A percentile compares a stretch with the other conserved stretches of the same genome.
phyloP scores from a whole-genome alignment of 345 rosid genomes.

The Arabis hirsuta region DNA sequence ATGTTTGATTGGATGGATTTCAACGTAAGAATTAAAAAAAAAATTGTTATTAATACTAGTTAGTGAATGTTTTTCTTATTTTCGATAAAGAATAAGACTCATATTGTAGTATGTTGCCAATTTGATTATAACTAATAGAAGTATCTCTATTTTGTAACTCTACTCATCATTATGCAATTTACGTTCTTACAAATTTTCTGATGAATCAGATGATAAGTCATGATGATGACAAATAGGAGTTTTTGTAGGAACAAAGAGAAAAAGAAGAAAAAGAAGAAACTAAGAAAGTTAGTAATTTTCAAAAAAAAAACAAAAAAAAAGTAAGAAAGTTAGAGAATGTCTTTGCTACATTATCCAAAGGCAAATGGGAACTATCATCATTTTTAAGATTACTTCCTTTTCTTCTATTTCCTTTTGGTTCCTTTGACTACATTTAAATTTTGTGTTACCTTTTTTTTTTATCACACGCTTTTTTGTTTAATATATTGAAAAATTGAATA shows the following conservation, averaged over 20 bases:
- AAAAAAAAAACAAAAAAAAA: neutral
- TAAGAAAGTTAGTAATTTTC: neutral
- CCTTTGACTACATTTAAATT: constrained; percentile 13
- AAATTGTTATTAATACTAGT: neutral
- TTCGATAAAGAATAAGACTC: neutral
- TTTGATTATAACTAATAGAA: neutral
- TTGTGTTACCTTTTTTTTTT: neutral
- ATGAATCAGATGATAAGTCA: neutral
- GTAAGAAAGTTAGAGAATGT: constrained; percentile 13
- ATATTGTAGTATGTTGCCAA: neutral
- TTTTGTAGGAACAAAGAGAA: neutral
- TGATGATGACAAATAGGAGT: neutral
- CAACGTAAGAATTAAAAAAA: neutral
- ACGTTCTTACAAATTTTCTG: neutral
- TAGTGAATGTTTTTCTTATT: neutral
- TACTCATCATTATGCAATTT: neutral
- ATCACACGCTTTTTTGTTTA: neutral
- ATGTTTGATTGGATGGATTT: neutral
- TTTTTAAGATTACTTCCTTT: constrained; percentile 26
- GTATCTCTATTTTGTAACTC: neutral
- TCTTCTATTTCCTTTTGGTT: constrained; percentile 19
- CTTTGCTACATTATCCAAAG: constrained; percentile 29
- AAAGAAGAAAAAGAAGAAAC: constrained; percentile 1
- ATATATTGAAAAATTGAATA: neutral
- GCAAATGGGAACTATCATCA: constrained; percentile 34